phyloP scores from a whole-genome alignment of 306 rosid genomes.

The Alnus glutinosa region DNA sequence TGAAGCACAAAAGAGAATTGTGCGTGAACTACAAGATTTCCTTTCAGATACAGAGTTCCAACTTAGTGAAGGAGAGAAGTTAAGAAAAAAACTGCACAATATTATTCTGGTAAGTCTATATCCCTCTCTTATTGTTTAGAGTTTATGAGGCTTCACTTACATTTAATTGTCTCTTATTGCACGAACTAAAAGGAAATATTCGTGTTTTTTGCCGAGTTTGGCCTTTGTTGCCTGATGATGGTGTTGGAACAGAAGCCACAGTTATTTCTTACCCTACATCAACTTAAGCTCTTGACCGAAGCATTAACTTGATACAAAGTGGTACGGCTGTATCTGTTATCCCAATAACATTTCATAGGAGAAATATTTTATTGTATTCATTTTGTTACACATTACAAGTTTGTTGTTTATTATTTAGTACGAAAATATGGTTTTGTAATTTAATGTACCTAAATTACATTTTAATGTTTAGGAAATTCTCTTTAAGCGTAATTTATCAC shows the following conservation, averaged over 20 bases:
- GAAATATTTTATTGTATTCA: slow-evolving; percentile 5
- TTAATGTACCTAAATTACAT: slow-evolving; percentile 11
- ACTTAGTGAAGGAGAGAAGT: slow-evolving; percentile 73
- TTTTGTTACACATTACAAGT: slow-evolving; percentile 11
- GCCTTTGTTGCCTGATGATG: slow-evolving; percentile 82
- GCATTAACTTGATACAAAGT: slow-evolving; percentile 71
- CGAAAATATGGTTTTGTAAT: neutral
- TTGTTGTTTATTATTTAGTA: neutral
- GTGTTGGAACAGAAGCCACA: slow-evolving; percentile 50
- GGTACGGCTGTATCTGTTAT: slow-evolving; percentile 45
- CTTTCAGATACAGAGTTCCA: slow-evolving; percentile 67
- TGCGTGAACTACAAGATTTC: slow-evolving; percentile 55
- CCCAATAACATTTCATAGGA: neutral
- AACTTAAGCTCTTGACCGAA: slow-evolving; percentile 76
- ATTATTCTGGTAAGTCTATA: slow-evolving; percentile 65
- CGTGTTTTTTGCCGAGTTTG: slow-evolving; percentile 94
- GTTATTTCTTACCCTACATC: slow-evolving; percentile 76
- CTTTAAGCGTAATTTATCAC: too few relatives aligned
- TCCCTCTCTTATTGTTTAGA: neutral
- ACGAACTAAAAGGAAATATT: slow-evolving; percentile 96
- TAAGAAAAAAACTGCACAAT: slow-evolving; percentile 82
- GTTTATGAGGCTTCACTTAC: neutral
- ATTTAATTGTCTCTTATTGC: slow-evolving; percentile 18
- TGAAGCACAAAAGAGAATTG: slow-evolving; percentile 61
- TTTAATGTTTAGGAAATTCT: too few relatives aligned